phyloP scores from a whole-genome alignment of 208 protist genomes.

The Leishmania lainsoni region DNA sequence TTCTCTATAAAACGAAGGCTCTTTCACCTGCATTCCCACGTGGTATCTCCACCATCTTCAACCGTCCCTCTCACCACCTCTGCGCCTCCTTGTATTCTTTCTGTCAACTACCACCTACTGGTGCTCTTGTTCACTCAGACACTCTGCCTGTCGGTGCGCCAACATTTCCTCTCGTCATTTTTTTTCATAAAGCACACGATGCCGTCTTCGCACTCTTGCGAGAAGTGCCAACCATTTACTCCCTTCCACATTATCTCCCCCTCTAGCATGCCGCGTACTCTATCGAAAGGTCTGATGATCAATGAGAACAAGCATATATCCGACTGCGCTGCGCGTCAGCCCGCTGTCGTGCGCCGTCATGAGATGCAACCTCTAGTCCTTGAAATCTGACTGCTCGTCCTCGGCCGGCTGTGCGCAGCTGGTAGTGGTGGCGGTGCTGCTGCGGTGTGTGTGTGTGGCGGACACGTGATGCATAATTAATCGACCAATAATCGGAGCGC shows the following conservation, averaged over 20 bases:
- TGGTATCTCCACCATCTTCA: not conserved
- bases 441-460: slow-evolving; percentile 1
- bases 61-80: not conserved
- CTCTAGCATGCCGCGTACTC: not conserved
- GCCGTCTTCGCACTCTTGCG: not conserved
- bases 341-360: slow-evolving; percentile 20
- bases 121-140: not conserved
- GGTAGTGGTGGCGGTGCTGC: not conserved
- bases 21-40: not conserved
- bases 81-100: slow-evolving; percentile 1
- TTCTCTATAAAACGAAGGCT: too few relatives aligned
- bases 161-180: not conserved
- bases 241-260: not conserved
- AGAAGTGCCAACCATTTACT: not conserved
- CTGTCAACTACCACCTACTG: not conserved
- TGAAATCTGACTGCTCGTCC: slow-evolving; percentile 46
- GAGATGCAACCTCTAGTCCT: slow-evolving; percentile 53
- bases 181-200: not conserved
- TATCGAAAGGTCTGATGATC: slow-evolving; percentile 33
- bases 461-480: slow-evolving; percentile 14
- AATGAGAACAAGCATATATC: slow-evolving; percentile 73
- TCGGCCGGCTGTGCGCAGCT: not conserved
- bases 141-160: not conserved
- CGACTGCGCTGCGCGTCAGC: slow-evolving; percentile 24
- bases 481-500: slow-evolving; percentile 17